Evolutionary conservation across 177 flowering plant species (phyloP).

Genomic region (Telopea speciosissima): DNA sequence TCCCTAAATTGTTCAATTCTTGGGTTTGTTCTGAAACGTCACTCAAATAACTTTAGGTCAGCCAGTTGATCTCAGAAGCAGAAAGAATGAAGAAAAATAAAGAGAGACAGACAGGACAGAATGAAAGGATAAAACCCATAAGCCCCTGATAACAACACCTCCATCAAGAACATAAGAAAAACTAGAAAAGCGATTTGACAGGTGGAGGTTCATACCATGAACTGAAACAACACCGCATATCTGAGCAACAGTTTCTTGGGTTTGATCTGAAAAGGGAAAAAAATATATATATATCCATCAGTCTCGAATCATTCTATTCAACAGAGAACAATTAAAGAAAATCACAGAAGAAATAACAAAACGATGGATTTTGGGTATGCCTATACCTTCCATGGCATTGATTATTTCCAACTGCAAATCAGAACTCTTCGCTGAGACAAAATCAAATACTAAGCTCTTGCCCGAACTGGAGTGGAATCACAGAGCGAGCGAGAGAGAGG

Average conservation of each 20-base stretch:
- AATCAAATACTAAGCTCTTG: not conserved
- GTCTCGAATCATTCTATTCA: not conserved
- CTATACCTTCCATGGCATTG: conserved; percentile 14
- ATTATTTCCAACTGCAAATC: not conserved
- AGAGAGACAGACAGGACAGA: not conserved
- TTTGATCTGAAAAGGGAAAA: conserved; percentile 9
- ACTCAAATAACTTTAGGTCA: conserved; percentile 4
- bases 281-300: not conserved
- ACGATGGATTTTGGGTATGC: not conserved
- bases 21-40: conserved; percentile 12
- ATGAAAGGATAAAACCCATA: not conserved
- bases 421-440: not conserved
- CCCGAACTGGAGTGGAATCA: not conserved
- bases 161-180: not conserved
- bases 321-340: not conserved
- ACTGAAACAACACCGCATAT: not conserved
- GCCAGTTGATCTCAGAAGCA: not conserved
- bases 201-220: not conserved
- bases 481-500: no score
- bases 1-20: conserved; percentile 4
- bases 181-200: not conserved
- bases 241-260: conserved; percentile 8
- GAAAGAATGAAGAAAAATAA: not conserved
- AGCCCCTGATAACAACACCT: not conserved
- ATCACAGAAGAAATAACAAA: not conserved